Base-by-base conservation (phyloP, 805 yeast species). In the Barnettozyma sp. region DNA sequence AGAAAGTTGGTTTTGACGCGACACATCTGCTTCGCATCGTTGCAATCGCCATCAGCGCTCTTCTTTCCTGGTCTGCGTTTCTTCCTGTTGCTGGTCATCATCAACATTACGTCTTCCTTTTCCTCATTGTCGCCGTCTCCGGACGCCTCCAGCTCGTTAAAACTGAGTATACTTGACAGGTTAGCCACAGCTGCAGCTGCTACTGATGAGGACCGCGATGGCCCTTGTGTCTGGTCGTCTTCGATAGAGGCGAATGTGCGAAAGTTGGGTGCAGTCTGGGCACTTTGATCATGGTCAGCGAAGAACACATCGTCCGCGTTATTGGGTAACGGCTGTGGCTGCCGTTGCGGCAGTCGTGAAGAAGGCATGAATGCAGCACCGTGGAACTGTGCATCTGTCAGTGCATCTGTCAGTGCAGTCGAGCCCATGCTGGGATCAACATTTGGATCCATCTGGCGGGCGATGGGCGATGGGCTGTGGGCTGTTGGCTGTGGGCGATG, bases 171-270 rank as follows among this genome's bases (percentile, higher is more conserved):
- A 26, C 43, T 50, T 11, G 56, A 46, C 25, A 51, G 30, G 28
- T 47, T 47, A 4, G 53, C 51, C 21, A 48, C 50, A 6, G 52
- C 52, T 12, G 51, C 50, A 16, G 46, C 48, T 7, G 44, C 50
- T 14, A 40, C 36, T 2, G 39, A n/a, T 3, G 34, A n/a, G n/a
- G n/a, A n/a, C n/a, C n/a, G n/a, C n/a, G n/a, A 25, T 1, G 19
- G 7, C 7, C 27, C 40, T 4, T 22, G 18, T 1, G 26, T 18
- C 4, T 40, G 33, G 10, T 37, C 36, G 23, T 40, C 38, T 6
- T 37, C 33, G 14, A 38, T 32, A 3, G 36, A 33, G 2, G 40
- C 30, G 19, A 24, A 37, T 3, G 34, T 30, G 19, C 28, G 30
- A 27, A 37, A 37, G 12, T 22, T 35, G 7, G 31, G 18, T 10